Evolutionary conservation across 495 filamentous ascomycete species (phyloP), one percentile per base, ranked within the genome.

Genomic region (Xylaria scruposa): DNA sequence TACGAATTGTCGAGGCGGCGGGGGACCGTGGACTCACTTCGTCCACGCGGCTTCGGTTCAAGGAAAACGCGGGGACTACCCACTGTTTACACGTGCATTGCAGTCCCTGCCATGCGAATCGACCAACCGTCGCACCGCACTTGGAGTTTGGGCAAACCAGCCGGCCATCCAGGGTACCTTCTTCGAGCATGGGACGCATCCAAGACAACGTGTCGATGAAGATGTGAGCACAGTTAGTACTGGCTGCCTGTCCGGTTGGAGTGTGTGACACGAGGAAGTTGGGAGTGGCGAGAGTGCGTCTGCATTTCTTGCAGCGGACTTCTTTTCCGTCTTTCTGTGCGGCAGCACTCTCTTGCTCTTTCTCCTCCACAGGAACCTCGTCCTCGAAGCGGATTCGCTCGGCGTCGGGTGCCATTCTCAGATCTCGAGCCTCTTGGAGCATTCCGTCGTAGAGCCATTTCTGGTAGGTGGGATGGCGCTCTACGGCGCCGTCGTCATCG

Each of bases 71-170:
- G n/a, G 97, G 97, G 24, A 94, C 90, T 12, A 97, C 85, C 94
- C 97, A 97, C 42, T 91, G 88, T 47, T 91, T 90, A 80, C 96
- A 98, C 73, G 91, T 97, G 83, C 96, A 99, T 80, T 89, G 91
- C 84, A 98, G 89, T 67, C 97, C 96, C 77, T 97, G 92, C 95
- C 97, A 99, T 38, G 94, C 92, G 76, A 97, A 98, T 72, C 95
- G 91, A 53, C 97, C 96, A 29, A 98, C 89, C 60, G 94, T 93
- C 24, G 91, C 88, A 54, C 83, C 82, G 77, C 96, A 98, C 73
- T 91, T 92, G 0, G 77, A 44, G 74, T 91, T 91, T 36, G 95
- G 94, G 78, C 95, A 98, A 51, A 90, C 90, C 51, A 99, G 80
- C 36, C 94, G 90, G 10, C 95, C 95, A 13, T 93, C 91, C 21